These are phyloP conservation scores for Fusarium scirpi DNA, from an alignment of 2,329 filamentous ascomycete species.

Conservation along the genomic window DNA sequence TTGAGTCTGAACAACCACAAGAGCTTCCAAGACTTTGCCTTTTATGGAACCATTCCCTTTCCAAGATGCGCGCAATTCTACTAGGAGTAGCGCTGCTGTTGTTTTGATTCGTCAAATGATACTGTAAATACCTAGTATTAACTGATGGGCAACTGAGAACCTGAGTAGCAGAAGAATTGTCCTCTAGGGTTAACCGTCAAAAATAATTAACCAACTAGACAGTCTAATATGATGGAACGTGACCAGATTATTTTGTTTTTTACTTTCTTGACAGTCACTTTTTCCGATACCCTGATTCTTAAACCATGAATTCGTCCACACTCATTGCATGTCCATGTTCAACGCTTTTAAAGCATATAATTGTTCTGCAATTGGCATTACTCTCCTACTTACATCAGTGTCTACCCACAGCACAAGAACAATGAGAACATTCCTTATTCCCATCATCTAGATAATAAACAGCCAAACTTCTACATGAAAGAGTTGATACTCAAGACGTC, in stretches of 20 bases:
- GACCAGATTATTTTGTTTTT: background rate
- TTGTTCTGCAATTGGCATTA: background rate
- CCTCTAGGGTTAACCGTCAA: background rate
- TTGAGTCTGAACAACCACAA: background rate
- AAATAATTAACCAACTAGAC: background rate
- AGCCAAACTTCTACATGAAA: background rate
- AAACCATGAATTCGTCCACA: background rate
- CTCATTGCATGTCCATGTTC: background rate
- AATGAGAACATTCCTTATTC: background rate
- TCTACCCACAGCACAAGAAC: background rate
- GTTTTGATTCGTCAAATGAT: background rate
- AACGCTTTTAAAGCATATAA: background rate
- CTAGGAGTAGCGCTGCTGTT: constrained; percentile 8
- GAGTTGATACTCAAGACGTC: background rate
- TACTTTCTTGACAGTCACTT: background rate
- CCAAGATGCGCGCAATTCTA: background rate
- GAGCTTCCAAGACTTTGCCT: constrained; percentile 17
- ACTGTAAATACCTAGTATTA: background rate
- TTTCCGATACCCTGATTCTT: background rate
- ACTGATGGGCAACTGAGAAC: background rate
- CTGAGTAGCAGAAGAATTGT: background rate
- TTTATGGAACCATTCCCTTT: constrained; percentile 13
- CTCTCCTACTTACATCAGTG: background rate
- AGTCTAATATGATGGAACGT: background rate
- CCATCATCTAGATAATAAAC: background rate